Base-by-base conservation (phyloP, 2,329 filamentous ascomycete genomes). In the Alternaria triticimaculans region DNA sequence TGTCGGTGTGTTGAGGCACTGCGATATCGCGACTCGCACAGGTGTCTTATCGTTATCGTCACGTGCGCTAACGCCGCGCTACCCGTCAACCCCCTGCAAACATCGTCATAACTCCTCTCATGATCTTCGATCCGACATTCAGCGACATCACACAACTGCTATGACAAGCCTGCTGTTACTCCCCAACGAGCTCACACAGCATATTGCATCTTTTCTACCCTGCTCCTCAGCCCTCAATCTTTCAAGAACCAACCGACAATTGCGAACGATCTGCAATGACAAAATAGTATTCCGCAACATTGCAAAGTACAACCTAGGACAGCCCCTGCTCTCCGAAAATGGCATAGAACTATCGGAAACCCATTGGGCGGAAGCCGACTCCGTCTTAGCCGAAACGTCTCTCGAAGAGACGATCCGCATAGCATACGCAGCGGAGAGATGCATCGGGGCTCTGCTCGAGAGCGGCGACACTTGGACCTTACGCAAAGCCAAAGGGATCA, bases 151-250 rank as follows among this genome's bases (percentile, higher is more conserved):
- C 20, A 23, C 26, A 25, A 6, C 21, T 4, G 25, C 26, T 7
- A 60, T 55, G 49, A 10, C 49, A 18, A 43, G n/a, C 6, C 6
- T 60, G 15, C 41, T 55, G 4, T 55, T 50, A 11, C 68, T 74
- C 18, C 70, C 72, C 14, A 63, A 55, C 6, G 71, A 74, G 58
- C 62, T 74, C 11, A 64, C 73, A 9, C 70, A 71, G 44, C 63
- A 68, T 10, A 66, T 73, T 12, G 70, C 71, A 25, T 30, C 65
- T 50, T 68, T 62, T 21, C 37, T 70, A 6, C 60, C 62, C n/a
- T 72, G 68, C 60, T 72, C 68, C 11, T 60, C 59, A 18, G 55
- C 63, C 10, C 62, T 74, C 45, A 60, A 37, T 5, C 33, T 74
- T 25, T 58, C 60, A 10, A 59, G 53, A 30, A 58, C 64, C 23